Evolutionary conservation across 345 rosid species (phyloP), one percentile per base, ranked within the genome.

Genomic region (Corchorus olitorius): DNA sequence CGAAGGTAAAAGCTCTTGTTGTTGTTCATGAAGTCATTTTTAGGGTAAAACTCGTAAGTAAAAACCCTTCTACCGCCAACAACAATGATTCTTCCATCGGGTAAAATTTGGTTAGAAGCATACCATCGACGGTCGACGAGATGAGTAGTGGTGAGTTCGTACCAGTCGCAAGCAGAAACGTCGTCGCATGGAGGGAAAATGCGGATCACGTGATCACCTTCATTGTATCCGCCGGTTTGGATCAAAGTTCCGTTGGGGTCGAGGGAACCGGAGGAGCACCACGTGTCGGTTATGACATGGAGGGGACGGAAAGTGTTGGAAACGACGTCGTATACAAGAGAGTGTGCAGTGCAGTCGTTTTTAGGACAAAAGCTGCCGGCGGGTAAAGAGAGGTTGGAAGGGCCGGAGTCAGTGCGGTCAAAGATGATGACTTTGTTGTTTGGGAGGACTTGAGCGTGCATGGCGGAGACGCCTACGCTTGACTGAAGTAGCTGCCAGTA

Each of bases 251-350:
- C 98, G 39, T 84, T 70, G 52, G 87, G 76, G 72, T 86, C 84
- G 45, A 94, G 84, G 4, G 95, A 72, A 16, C 98, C 98, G 12
- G 98, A 94, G 35, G 98, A 94, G 82, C 98, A 94, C 92, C 93
- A 94, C 39, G 94, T 87, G 83, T 94, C 89, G 8, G 93, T 89
- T 55, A 81, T 82, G 53, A 94, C 84, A 12, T 56, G 75, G 73
- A 94, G 90, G 2, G 98, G 88, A 0, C 91, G 90, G 79, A 86
- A 75, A 27, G 90, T 73, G 84, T 92, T 88, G 67, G 89, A 82
- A 65, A 71, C 87, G 59, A 86, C 16, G 82, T 94, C 91, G 80
- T 90, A 94, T 4, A 90, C 81, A 76, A 90, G 69, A 9, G 95
- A 89, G 76, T 94, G 98, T 0, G 98, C 92, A 6, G 92, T 83